Conservation (phyloP, 306 rosid species). For the Casuarina equisetifolia region DNA sequence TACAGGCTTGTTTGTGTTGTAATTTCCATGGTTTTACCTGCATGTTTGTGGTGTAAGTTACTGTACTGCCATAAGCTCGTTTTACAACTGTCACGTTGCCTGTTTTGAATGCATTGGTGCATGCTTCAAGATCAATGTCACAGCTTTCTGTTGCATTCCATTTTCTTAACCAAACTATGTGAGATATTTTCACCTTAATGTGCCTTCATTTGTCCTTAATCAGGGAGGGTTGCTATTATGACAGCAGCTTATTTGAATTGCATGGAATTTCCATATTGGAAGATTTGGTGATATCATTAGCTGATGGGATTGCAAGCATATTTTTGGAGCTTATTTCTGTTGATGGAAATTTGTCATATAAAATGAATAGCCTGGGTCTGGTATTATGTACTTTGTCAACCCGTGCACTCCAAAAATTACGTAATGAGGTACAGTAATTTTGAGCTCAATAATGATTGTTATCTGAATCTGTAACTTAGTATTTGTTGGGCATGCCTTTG, state of each 20-base stretch:
- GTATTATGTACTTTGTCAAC: conserved; percentile 79
- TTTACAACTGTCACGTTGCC: neutral
- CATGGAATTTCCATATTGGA: conserved; percentile 86
- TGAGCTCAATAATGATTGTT: neutral
- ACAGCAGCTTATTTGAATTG: conserved; percentile 48
- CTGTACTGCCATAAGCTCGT: neutral
- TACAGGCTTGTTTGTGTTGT: neutral
- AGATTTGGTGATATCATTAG: conserved; percentile 80
- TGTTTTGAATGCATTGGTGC: conserved; percentile 22
- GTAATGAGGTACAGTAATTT: conserved; percentile 68
- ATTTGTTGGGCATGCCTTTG: neutral
- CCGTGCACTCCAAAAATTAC: conserved; percentile 83
- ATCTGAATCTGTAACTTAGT: neutral
- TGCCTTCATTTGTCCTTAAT: conserved; percentile 23
- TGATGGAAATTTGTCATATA: conserved; percentile 71
- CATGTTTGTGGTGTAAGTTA: neutral
- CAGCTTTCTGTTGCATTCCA: conserved; percentile 1
- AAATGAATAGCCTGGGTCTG: conserved; percentile 55
- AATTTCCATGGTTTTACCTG: neutral
- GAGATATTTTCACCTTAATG: conserved; percentile 19
- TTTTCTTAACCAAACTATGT: neutral
- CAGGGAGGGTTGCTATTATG: conserved; percentile 69
- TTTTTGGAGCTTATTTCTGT: conserved; percentile 90
- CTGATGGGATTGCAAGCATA: conserved; percentile 79
- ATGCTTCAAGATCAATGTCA: neutral